phyloP scores from a whole-genome alignment of 305 asterid species.

The Fraxinus dipetala region DNA sequence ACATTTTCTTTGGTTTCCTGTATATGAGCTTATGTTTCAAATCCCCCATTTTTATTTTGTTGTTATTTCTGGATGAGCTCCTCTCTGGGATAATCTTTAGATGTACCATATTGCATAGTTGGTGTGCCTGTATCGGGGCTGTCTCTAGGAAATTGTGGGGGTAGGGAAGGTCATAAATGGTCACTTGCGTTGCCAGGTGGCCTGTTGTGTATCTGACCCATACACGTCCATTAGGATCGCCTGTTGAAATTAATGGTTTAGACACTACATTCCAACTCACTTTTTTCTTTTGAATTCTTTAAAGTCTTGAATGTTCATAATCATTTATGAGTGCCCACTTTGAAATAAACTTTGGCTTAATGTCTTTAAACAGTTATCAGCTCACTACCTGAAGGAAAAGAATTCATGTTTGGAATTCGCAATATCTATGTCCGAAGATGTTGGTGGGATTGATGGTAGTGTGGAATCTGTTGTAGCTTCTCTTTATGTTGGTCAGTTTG shows the following conservation, averaged over 20 bases:
- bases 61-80: not conserved
- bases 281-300: not conserved
- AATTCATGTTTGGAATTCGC: conserved; percentile 65
- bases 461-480: conserved; percentile 80
- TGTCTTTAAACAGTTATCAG: conserved; percentile 69
- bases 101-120: not conserved
- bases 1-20: not conserved
- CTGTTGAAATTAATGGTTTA: not conserved
- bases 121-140: not conserved
- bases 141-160: not conserved
- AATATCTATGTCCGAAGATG: conserved; percentile 70
- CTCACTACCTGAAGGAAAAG: conserved; percentile 80
- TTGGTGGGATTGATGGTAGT: conserved; percentile 49
- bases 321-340: conserved; percentile 14
- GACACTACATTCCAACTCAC: not conserved
- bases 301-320: conserved; percentile 14
- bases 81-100: not conserved
- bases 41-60: not conserved
- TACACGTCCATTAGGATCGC: not conserved
- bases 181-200: not conserved
- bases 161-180: not conserved
- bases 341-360: not conserved
- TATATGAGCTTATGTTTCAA: not conserved
- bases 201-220: not conserved
- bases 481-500: conserved; percentile 83